Evolutionary conservation across 2,329 filamentous ascomycete genomes (phyloP).

Genomic region (Aspergillus fructus): DNA sequence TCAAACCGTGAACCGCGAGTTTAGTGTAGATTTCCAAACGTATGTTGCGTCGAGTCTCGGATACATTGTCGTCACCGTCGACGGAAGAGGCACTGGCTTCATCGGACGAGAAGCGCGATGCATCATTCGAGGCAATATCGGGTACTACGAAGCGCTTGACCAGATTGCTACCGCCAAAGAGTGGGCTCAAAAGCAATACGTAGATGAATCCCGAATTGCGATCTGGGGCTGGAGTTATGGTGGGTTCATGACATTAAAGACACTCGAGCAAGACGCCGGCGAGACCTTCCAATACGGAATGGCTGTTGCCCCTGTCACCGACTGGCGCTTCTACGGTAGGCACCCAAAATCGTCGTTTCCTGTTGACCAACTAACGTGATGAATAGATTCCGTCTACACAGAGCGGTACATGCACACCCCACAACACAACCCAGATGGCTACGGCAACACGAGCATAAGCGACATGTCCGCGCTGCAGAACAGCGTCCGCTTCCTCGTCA

Average conservation of each 20-base stretch:
- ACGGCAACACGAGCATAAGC: slow-evolving; percentile 69
- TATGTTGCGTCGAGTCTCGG: slow-evolving; percentile 83
- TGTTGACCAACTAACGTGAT: background rate
- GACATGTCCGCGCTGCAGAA: slow-evolving; percentile 71
- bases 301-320: slow-evolving; percentile 97
- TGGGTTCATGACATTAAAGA: slow-evolving; percentile 93
- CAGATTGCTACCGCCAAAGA: slow-evolving; percentile 88
- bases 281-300: slow-evolving; percentile 93
- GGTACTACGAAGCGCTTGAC: slow-evolving; percentile 79
- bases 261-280: slow-evolving; percentile 85
- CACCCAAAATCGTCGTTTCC: background rate
- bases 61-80: slow-evolving; percentile 92
- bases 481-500: slow-evolving; percentile 86
- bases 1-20: slow-evolving; percentile 78
- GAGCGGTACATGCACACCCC: slow-evolving; percentile 92
- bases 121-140: slow-evolving; percentile 78
- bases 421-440: slow-evolving; percentile 75
- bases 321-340: slow-evolving; percentile 85
- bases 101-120: slow-evolving; percentile 82
- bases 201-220: slow-evolving; percentile 77
- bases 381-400: slow-evolving; percentile 36
- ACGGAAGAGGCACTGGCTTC: slow-evolving; percentile 89
- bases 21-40: slow-evolving; percentile 83
- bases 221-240: slow-evolving; percentile 99
- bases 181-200: slow-evolving; percentile 78